Base-by-base conservation (phyloP, 2,329 filamentous ascomycete species). In the Ascochyta clinopodiicola region DNA sequence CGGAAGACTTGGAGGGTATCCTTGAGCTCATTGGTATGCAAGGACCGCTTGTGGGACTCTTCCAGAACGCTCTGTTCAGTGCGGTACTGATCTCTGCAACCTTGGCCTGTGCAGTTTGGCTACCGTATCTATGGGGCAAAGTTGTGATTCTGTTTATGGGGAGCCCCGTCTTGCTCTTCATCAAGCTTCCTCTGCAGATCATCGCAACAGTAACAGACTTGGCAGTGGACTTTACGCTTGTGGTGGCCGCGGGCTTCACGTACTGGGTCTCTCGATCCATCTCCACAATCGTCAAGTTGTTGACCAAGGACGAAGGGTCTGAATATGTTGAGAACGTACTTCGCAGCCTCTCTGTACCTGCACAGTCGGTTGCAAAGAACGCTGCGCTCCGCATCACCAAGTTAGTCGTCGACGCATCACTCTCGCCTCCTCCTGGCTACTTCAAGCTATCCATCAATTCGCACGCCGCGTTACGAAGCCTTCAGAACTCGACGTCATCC, bases 21-120 rank as follows among this genome's bases (percentile, higher is more conserved):
- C 87, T 99, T 80, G 95, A 99, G 74, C 85, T 99, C 15, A 89
- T 99, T 56, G 95, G 95, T 34, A 96, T 99, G 90, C 91, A 96
- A 69, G 95, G 95, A 0, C 95, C 95, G 0, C 82, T 99, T 3
- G 88, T 89, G 13, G 92, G 92, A 2, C 83, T 99, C 6, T 87
- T 98, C 63, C 95, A 99, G 70, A 99, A 99, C 64, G 92, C 91
- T 51, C 87, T 97, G 15, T 99, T 99, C 75, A 96, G 94, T 72
- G 89, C 90, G 7, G 88, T 98, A 40, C 82, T 99, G 25, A 92
- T 99, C 8, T 73, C 91, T 1, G 85, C 94, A 46, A 96, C 93
- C 13, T 87, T 99, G 37, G 88, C 92, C 47, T 80, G 90, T 55
- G 94, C 92, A 46, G 86, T 98, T 39, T 96, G 95, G 79, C 78